These are phyloP conservation scores for Uronychia setigera DNA, from an alignment of 73 alveolate species.

Conservation along the genomic window DNA sequence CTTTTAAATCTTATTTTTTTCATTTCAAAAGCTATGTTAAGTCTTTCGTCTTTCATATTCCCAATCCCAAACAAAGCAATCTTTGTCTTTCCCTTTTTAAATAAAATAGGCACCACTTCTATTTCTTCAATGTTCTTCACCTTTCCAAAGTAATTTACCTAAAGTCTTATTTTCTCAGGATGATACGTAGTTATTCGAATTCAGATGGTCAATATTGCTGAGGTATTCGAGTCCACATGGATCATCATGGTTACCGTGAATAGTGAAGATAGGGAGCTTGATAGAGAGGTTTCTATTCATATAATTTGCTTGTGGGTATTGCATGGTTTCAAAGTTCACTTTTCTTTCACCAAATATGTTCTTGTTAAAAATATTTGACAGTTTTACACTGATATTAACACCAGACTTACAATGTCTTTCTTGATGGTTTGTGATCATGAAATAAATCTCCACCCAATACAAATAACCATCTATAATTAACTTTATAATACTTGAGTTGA, in stretches of 20 bases:
- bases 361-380: constrained; percentile 80
- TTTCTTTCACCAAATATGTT: constrained; percentile 90
- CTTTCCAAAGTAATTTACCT: constrained; percentile 92
- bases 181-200: constrained; percentile 65
- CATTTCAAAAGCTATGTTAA: constrained; percentile 79
- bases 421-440: constrained; percentile 95
- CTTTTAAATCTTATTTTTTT: constrained; percentile 84
- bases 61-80: constrained; percentile 98
- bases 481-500: too few species aligned
- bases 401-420: constrained; percentile 70
- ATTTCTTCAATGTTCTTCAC: constrained; percentile 78
- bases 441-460: constrained; percentile 97
- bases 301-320: constrained; percentile 81
- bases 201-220: constrained; percentile 84
- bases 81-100: constrained; percentile 87
- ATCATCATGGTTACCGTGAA: constrained; percentile 99
- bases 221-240: constrained; percentile 90
- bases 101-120: constrained; percentile 88
- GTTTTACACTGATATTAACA: constrained; percentile 31
- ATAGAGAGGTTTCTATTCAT: constrained; percentile 78
- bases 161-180: background rate
- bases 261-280: constrained; percentile 91
- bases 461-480: too few species aligned
- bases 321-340: constrained; percentile 70
- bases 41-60: constrained; percentile 93